A percentile compares a stretch with the other conserved stretches of the same genome.
Evolutionary conservation across 2,329 filamentous ascomycete genomes (phyloP).

Genomic region (Fusarium chuoi): DNA sequence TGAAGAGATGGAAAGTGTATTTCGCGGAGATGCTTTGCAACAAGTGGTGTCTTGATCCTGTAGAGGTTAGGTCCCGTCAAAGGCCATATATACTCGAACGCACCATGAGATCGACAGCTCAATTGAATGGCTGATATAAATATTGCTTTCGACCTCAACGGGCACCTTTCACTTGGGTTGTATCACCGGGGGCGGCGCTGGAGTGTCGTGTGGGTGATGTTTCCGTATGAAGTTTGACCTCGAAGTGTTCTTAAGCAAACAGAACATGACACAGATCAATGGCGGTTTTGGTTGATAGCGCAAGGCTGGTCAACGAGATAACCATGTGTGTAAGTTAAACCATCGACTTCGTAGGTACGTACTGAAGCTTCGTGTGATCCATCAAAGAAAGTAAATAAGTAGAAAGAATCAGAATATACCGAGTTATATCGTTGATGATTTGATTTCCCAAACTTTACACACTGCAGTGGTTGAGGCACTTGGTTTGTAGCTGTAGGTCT

Average conservation of each 20-base stretch:
- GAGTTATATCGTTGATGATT: neutral
- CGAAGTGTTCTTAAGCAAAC: neutral
- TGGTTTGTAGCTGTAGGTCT: conserved; percentile 14
- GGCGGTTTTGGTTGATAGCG: fast-evolving
- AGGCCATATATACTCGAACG: neutral
- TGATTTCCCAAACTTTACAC: conserved; percentile 1
- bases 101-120: neutral
- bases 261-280: neutral
- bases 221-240: neutral
- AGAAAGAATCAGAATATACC: neutral
- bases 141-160: fast-evolving
- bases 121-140: neutral
- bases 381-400: neutral
- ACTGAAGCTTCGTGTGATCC: neutral
- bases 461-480: neutral
- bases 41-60: neutral
- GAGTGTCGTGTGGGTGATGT: too few relatives aligned
- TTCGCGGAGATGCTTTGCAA: neutral
- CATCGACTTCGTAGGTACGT: neutral
- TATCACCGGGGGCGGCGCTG: fast-evolving
- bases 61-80: neutral
- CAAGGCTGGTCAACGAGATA: neutral
- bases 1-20: neutral
- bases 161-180: too few relatives aligned
- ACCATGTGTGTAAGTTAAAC: fast-evolving